Base-by-base conservation (phyloP, 495 filamentous ascomycete species). In the Penicillium tannophilum region DNA sequence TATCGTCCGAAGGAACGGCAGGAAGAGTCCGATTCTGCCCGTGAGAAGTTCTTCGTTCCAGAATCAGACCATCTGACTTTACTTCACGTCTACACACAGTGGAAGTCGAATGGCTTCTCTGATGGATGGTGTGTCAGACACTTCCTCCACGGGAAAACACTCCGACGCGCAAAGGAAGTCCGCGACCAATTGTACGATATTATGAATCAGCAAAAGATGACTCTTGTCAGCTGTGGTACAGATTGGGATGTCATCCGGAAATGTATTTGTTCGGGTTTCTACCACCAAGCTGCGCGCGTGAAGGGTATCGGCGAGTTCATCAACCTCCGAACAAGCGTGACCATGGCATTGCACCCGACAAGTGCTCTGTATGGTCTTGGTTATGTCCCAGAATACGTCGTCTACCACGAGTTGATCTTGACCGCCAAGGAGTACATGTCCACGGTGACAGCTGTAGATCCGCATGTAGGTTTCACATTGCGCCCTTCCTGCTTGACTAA, bases 391-490 rank as follows among this genome's bases (percentile, higher is more conserved):
- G 93, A 98, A 66, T 97, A 97, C 65, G 93, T 99, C 55, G 87
- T 99, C 30, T 99, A 98, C 74, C 95, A 99, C 76, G 95, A 99
- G 74, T 84, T 99, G 63, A 97, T 97, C 62, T 84, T 98, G 46
- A 99, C 95, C 0, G 90, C 86, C 52, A 97, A 96, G 70, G 95
- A 98, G 75, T 99, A 98, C 78, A 98, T 99, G 93, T 93, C 89
- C 4, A 96, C 90, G 2, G 95, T 99, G 30, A 99, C 95, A 6
- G 85, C 92, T 1, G 94, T 99, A 4, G 95, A 99, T 72, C 93
- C 95, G 49, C 91, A 96, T 65, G 81, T 82, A 78, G 78, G 78
- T 72, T 50, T 8, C 19, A 23, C 33, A 35, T 10, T 45, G 28
- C 23, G 19, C 43, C 52, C 52, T 28, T 30, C 36, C n/a, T 28